These are phyloP conservation scores for Gossypium sturtianum DNA, from an alignment of 345 rosid species.

Conservation along the genomic window DNA sequence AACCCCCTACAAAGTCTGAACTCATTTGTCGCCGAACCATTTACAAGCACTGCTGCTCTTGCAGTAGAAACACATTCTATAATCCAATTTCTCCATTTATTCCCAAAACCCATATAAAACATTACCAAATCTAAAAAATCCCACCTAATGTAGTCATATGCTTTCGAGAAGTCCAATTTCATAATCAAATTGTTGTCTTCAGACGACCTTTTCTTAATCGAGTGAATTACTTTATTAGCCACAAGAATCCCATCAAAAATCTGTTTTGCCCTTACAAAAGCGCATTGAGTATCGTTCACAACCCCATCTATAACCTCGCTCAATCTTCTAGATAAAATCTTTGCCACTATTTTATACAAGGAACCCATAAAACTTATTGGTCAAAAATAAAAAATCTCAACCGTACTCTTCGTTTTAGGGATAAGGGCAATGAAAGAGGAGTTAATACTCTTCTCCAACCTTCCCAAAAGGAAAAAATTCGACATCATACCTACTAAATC, in stretches of 20 bases:
- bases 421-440: background rate
- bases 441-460: background rate
- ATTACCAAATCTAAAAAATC: background rate
- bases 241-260: background rate
- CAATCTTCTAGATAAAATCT: background rate
- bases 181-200: background rate
- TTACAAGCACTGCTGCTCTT: no score
- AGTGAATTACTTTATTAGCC: background rate
- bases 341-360: background rate
- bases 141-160: background rate
- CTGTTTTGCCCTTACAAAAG: background rate
- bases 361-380: background rate
- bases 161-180: background rate
- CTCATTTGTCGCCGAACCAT: background rate
- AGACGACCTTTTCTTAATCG: rapidly evolving
- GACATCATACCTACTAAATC: background rate
- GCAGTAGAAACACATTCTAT: no score
- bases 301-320: background rate
- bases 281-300: background rate
- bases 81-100: background rate
- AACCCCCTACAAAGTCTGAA: background rate
- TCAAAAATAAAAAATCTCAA: background rate
- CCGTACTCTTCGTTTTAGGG: background rate
- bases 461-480: background rate
- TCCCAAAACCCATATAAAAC: no score